Percentiles rank a stretch among this genome's conserved stretches.
phyloP scores from a whole-genome alignment of 2,329 filamentous ascomycete species.

The Nemania abortiva region DNA sequence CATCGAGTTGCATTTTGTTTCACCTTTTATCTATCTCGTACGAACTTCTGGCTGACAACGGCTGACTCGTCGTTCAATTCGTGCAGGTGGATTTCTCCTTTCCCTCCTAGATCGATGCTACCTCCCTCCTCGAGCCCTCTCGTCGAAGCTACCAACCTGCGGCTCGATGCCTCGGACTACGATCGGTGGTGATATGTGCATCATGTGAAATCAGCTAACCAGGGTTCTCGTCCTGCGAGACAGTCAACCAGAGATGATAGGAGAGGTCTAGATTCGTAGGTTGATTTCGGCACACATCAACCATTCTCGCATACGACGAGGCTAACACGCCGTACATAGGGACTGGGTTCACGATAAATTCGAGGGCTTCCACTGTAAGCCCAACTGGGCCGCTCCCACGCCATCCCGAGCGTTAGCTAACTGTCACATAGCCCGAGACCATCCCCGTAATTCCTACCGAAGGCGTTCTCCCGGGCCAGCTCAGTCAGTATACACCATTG shows the following conservation, averaged over 20 bases:
- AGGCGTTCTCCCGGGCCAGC: slow-evolving; percentile 58
- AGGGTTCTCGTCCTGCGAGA: slow-evolving; percentile 62
- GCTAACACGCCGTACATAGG: slow-evolving; percentile 62
- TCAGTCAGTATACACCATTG: slow-evolving; percentile 35
- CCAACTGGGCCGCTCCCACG: slow-evolving; percentile 13
- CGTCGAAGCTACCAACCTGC: slow-evolving; percentile 51
- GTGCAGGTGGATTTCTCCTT: slow-evolving; percentile 53
- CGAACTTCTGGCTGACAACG: background rate
- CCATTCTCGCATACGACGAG: slow-evolving; percentile 11
- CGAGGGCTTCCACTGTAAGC: slow-evolving; percentile 74
- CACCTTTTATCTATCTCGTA: background rate
- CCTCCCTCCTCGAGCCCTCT: slow-evolving; percentile 46
- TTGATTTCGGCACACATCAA: slow-evolving; percentile 35
- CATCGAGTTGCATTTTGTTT: background rate
- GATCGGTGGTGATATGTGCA: slow-evolving; percentile 54
- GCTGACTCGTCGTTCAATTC: slow-evolving; percentile 37
- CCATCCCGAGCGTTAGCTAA: slow-evolving; percentile 23
- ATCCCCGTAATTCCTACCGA: slow-evolving; percentile 43
- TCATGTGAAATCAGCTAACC: slow-evolving; percentile 59
- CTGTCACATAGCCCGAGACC: slow-evolving; percentile 43
- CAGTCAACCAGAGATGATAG: slow-evolving; percentile 68
- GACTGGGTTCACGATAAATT: slow-evolving; percentile 97
- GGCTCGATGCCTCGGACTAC: slow-evolving; percentile 53
- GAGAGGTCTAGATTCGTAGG: slow-evolving; percentile 78
- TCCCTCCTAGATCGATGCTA: slow-evolving; percentile 48